Evolutionary conservation across 495 filamentous ascomycete genomes (phyloP).

Genomic region (Penicillium turbatum): DNA sequence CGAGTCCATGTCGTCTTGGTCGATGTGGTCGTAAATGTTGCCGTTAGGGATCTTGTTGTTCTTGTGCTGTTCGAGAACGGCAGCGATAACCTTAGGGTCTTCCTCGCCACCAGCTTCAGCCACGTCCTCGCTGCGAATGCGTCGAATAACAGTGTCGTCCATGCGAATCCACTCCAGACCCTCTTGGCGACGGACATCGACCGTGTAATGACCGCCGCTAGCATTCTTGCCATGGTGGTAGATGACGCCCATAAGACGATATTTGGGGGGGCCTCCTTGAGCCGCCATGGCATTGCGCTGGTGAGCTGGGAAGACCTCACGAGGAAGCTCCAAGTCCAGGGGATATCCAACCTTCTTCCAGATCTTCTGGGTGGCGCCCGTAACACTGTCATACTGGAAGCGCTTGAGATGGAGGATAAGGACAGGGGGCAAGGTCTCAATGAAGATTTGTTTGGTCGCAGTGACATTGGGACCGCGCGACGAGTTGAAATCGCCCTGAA

Average conservation of each 20-base stretch:
- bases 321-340: conserved; percentile 87
- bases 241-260: conserved; percentile 83
- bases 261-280: conserved; percentile 68
- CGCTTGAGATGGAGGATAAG: conserved; percentile 94
- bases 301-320: conserved; percentile 79
- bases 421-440: conserved; percentile 87
- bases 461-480: conserved; percentile 69
- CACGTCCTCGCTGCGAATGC: conserved; percentile 83
- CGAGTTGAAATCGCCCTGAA: conserved; percentile 84
- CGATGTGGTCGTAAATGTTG: conserved; percentile 70
- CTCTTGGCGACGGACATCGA: conserved; percentile 91
- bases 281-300: conserved; percentile 60
- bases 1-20: conserved; percentile 58
- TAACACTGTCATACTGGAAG: conserved; percentile 90
- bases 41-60: conserved; percentile 48
- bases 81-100: conserved; percentile 63
- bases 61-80: conserved; percentile 62
- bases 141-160: conserved; percentile 87
- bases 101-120: conserved; percentile 81
- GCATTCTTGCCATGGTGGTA: conserved; percentile 98
- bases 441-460: conserved; percentile 90
- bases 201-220: conserved; percentile 92
- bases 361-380: conserved; percentile 86
- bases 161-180: conserved; percentile 91
- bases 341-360: conserved; percentile 98